Evolutionary conservation across 2,329 filamentous ascomycete genomes (phyloP), one percentile per base, ranked within the genome.

Genomic region (Aspergillus tamarii): DNA sequence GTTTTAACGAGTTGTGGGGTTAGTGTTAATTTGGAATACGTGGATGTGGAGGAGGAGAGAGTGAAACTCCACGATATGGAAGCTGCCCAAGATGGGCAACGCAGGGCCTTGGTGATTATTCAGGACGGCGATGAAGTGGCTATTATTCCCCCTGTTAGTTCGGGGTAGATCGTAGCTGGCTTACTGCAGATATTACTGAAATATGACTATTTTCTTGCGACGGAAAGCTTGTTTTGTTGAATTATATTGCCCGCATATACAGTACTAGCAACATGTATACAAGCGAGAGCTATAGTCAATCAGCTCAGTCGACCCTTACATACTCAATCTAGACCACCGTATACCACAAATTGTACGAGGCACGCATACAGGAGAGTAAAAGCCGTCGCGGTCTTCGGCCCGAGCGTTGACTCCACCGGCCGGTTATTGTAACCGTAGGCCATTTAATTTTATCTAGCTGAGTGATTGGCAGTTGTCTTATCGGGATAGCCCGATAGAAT

Each of bases 21-120:
- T 23, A 46, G 43, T 12, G 21, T 46, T 8, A 46, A 46, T 46
- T n/a, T 23, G 19, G 43, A 46, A 46, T 46, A 46, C 6, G 43
- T 46, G 43, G 43, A 46, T 46, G 43, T 46, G 43, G 43, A 46
- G 43, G 43, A 46, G 43, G 43, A 46, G 21, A 46, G 14, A 23
- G 11, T 12, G 19, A 46, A 46, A 3, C 43, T 46, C 43, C 43
- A 10, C 43, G 43, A 46, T 46, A 46, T 46, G 43, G 43, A 11
- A 23, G n/a, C 43, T 23, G 43, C n/a, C n/a, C 43, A 14, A 14
- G 43, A 23, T 12, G 43, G 43, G 3, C n/a, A 46, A 46, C 23
- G 4, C 10, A 12, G 11, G 9, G 21, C 2, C 21, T 19, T 46
- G 43, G 11, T 23, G 11, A 11, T 23, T 23, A 46, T 46, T 5